Evolutionary conservation across 2,329 filamentous ascomycete genomes (phyloP).

Genomic region (Penicillium hordei): DNA sequence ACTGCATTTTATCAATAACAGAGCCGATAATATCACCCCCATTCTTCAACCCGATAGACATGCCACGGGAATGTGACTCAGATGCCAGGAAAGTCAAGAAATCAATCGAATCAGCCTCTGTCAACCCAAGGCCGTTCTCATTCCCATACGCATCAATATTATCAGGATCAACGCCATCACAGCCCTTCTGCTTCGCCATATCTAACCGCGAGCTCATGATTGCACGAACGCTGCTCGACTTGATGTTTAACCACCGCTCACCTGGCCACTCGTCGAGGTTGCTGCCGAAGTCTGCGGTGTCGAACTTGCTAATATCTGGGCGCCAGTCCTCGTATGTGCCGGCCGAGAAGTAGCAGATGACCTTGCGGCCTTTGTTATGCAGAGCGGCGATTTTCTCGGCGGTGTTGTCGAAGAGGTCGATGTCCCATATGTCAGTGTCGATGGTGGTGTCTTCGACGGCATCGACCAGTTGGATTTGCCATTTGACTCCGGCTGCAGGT

Average conservation of each 20-base stretch:
- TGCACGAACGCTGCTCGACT: slow-evolving; percentile 56
- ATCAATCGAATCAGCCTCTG: slow-evolving; percentile 55
- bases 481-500: slow-evolving; percentile 54
- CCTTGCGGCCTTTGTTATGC: slow-evolving; percentile 55
- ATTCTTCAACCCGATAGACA: slow-evolving; percentile 70
- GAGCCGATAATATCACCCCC: slow-evolving; percentile 58
- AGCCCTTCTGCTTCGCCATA: slow-evolving; percentile 61
- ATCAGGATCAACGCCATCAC: slow-evolving; percentile 69
- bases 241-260: slow-evolving; percentile 66
- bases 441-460: slow-evolving; percentile 44
- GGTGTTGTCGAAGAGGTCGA: slow-evolving; percentile 58
- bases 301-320: slow-evolving; percentile 58
- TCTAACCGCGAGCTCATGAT: slow-evolving; percentile 65
- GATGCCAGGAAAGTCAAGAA: slow-evolving; percentile 62
- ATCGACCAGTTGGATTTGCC: slow-evolving; percentile 61
- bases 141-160: slow-evolving; percentile 69
- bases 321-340: slow-evolving; percentile 67
- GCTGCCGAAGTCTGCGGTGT: slow-evolving; percentile 57
- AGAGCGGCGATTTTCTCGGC: slow-evolving; percentile 50
- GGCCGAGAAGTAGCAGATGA: slow-evolving; percentile 75
- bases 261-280: slow-evolving; percentile 63
- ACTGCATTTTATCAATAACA: slow-evolving; percentile 57
- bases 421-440: slow-evolving; percentile 61
- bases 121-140: slow-evolving; percentile 64
- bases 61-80: slow-evolving; percentile 53